These are phyloP conservation scores for Aureobasidium sp. DNA, from an alignment of 2,329 filamentous ascomycete species.

Conservation along the genomic window DNA sequence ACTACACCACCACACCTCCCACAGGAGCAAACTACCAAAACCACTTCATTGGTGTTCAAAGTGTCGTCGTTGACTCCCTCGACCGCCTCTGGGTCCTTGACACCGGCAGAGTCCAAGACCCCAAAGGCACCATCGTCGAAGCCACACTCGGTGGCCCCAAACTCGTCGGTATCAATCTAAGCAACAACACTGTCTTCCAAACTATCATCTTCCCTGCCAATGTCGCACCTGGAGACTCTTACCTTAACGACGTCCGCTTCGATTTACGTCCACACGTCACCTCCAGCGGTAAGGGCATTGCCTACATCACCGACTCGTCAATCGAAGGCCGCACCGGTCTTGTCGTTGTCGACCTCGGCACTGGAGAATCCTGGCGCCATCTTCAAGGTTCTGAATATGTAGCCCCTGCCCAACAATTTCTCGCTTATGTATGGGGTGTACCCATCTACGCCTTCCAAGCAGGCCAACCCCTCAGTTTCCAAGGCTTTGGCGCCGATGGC, in stretches of 20 bases:
- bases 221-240: constrained; percentile 52
- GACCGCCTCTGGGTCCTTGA: constrained; percentile 56
- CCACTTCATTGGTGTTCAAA: constrained; percentile 59
- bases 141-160: constrained; percentile 52
- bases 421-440: constrained; percentile 36
- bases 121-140: constrained; percentile 46
- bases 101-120: constrained; percentile 46
- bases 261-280: constrained; percentile 47
- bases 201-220: constrained; percentile 48
- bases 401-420: constrained; percentile 33
- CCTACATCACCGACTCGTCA: constrained; percentile 51
- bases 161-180: constrained; percentile 47
- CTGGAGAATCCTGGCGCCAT: constrained; percentile 46
- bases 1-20: constrained; percentile 54
- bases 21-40: constrained; percentile 52
- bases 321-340: constrained; percentile 53
- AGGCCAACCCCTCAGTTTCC: constrained; percentile 30
- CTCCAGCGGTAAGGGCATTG: constrained; percentile 45
- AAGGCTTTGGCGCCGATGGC: constrained; percentile 44
- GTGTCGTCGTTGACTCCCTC: constrained; percentile 55
- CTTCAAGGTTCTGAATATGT: constrained; percentile 38
- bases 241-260: constrained; percentile 54
- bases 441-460: constrained; percentile 34
- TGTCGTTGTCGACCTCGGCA: constrained; percentile 51
- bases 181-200: constrained; percentile 43